Base-by-base conservation (phyloP, 495 filamentous ascomycete genomes). In the Aspergillus heteromorphus region DNA sequence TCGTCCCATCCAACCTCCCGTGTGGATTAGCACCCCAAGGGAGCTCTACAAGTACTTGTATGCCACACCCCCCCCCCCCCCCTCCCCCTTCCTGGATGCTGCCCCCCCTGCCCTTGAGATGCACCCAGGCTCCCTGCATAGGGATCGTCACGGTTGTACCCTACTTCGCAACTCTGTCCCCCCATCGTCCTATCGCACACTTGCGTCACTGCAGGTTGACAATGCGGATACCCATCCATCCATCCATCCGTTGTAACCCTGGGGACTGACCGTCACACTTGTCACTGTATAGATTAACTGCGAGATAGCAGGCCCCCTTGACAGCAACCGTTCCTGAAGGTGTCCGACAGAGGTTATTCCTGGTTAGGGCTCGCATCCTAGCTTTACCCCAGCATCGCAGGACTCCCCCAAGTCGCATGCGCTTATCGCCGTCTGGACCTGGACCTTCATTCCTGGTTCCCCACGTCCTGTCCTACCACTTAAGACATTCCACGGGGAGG, bases 161-260 rank as follows among this genome's bases (percentile, higher is more conserved):
- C 52, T 61, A 56, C 51, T 52, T 49, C 50, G 49, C 18, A 59
- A 40, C 45, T 50, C 49, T 53, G 21, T 29, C 45, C 31, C 48
- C 47, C 54, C 54, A 53, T 60, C 30, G 58, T 61, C 58, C 21
- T 56, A 54, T 60, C 57, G 62, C 68, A 65, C 63, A 65, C 65
- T 58, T 63, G 62, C 72, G 69, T 71, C 68, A 67, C 63, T 57
- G 62, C 58, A 65, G 51, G 51, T 53, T 54, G 38, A 36, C 36
- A 38, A 42, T 29, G 16, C 21, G 29, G 19, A 51, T n/a, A n/a
- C 29, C 40, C 40, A 17, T n/a, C 42, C 19, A 16, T 47, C 21
- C 23, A 41, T 51, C 52, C 41, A 31, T 51, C 52, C 41, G 23
- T 40, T 59, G 51, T 36, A 59, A 56, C 50, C 29, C n/a, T 42